These are phyloP conservation scores for Metarhizium album DNA, from an alignment of 2,329 filamentous ascomycete species.

Conservation along the genomic window DNA sequence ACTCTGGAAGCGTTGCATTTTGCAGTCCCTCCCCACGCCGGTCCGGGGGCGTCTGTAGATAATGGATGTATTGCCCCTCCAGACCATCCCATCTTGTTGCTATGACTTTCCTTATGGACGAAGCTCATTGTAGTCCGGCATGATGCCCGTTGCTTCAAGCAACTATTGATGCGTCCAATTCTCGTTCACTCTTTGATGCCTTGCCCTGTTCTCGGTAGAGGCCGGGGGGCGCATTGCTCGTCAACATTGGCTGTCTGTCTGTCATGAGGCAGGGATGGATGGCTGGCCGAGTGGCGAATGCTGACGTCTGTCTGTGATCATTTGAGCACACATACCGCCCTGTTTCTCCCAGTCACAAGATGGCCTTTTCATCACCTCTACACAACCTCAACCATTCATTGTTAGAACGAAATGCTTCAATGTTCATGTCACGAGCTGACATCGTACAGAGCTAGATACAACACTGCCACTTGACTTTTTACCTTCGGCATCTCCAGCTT, in stretches of 20 bases:
- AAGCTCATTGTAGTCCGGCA: background rate
- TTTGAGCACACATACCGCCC: background rate
- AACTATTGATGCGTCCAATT: background rate
- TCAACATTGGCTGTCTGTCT: no score
- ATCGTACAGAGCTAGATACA: constrained; percentile 14
- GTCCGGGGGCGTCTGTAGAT: background rate
- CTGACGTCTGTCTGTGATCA: background rate
- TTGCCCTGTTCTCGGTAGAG: background rate
- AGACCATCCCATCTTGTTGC: background rate
- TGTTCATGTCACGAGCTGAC: constrained; percentile 19
- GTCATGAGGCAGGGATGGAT: background rate
- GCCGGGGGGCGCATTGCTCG: no score
- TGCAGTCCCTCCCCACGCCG: constrained; percentile 6
- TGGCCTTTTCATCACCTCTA: background rate
- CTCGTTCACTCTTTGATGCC: background rate
- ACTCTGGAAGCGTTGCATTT: background rate
- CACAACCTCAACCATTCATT: background rate
- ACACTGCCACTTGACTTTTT: constrained; percentile 10
- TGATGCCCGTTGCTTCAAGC: background rate
- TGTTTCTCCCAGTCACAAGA: background rate
- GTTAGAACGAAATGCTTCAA: constrained; percentile 15
- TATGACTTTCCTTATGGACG: background rate
- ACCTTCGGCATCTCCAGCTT: background rate
- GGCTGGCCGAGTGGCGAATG: no score
- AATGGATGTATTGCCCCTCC: background rate